phyloP scores from a whole-genome alignment of 768 basidiomycete genomes.

The Suillus cothurnatus region DNA sequence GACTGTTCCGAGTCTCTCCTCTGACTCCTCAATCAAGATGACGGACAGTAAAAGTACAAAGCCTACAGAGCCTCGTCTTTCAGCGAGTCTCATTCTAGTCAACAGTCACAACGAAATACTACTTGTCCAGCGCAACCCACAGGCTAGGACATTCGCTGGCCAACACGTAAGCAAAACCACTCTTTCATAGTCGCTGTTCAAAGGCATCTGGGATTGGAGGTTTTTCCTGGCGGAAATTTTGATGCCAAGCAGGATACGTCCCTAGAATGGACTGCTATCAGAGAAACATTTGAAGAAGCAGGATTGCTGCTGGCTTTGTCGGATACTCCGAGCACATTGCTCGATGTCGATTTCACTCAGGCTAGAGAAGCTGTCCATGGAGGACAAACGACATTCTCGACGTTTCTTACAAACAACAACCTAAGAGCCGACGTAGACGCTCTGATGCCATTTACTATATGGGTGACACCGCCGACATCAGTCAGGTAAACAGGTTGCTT shows the following conservation, averaged over 20 bases:
- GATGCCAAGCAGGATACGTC: slow-evolving; percentile 62
- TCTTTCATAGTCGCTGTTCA: slow-evolving; percentile 2
- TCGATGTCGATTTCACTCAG: slow-evolving; percentile 47
- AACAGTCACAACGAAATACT: slow-evolving; percentile 69
- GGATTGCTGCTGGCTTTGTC: slow-evolving; percentile 63
- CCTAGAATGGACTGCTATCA: slow-evolving; percentile 62
- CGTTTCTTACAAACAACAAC: slow-evolving; percentile 50
- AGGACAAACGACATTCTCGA: slow-evolving; percentile 48
- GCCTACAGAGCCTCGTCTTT: slow-evolving; percentile 48
- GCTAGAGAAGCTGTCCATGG: slow-evolving; percentile 60
- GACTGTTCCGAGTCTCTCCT: background rate
- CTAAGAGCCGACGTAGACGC: slow-evolving; percentile 47
- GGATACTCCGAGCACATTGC: slow-evolving; percentile 14
- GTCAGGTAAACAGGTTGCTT: slow-evolving; percentile 43
- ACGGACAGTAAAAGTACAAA: background rate
- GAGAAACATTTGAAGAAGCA: slow-evolving; percentile 79
- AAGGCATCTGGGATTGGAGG: slow-evolving; percentile 41
- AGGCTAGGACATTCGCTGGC: slow-evolving; percentile 63
- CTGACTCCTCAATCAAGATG: background rate
- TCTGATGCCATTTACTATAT: slow-evolving; percentile 71
- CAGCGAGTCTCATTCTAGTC: slow-evolving; percentile 67
- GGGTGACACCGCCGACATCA: slow-evolving; percentile 64
- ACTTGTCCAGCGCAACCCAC: slow-evolving; percentile 69
- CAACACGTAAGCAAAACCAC: slow-evolving; percentile 52
- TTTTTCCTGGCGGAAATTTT: slow-evolving; percentile 76